Evolutionary conservation across 2,329 filamentous ascomycete genomes (phyloP), one percentile per base, ranked within the genome.

Genomic region (Fusarium sp.): DNA sequence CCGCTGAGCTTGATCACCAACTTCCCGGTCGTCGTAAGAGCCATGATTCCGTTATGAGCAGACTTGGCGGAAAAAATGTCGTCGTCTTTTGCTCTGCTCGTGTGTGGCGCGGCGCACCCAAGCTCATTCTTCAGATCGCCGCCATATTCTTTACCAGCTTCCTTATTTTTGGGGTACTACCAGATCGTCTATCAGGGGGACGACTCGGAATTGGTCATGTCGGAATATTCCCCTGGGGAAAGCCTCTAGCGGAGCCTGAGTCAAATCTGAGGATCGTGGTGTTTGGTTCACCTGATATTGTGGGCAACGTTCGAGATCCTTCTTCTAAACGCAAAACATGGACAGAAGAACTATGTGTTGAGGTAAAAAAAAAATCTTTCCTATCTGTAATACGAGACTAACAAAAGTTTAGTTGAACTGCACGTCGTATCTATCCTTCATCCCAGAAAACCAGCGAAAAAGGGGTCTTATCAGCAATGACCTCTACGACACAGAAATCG

Each of bases 391-490:
- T 39, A 19, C 43, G 22, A n/a, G 17, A 10, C 49, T 68, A 54
- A 73, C 32, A 43, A 2, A 15, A 32, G 11, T 17, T 20, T 15
- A 87, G 84, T 75, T 87, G 10, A 70, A 77, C 26, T 87, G 84
- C 74, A 77, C 78, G 17, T 78, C 77, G 2, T 78, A 85, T 49
- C 66, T 83, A 20, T 86, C 84, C 2, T 79, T 84, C 53, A 75
- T 85, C 2, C 84, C 84, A 4, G 53, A 66, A 4, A 68, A 69
- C 13, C 83, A 78, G 19, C 83, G 79, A n/a, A 89, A 22, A 81
- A 86, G 47, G 22, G 78, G 73, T 13, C 80, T 86, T 32, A 90
- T 78, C 3, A 84, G 82, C 63, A 94, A 84, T 65, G 68, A 78
- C 32, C 74, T 85, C 7, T 90, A 89, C 51, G 87, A 83, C 35